Evolutionary conservation across 148 eudicot genomes (phyloP), one percentile per base, ranked within the genome.

Genomic region (Simmondsia chinensis): DNA sequence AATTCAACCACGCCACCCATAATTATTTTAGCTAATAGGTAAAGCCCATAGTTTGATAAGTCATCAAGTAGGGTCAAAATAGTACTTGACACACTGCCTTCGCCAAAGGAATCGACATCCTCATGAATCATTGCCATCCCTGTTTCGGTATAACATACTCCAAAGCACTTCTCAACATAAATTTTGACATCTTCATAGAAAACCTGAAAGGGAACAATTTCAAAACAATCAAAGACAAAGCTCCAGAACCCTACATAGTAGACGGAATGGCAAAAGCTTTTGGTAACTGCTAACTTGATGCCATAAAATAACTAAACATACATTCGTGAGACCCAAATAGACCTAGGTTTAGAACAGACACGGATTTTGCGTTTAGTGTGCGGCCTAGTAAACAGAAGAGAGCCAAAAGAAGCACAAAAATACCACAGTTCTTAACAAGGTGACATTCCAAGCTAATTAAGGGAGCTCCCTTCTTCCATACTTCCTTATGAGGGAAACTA

Each of bases 11-110:
- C 23, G 43, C 79, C 76, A 40, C 63, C 75, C 7, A 74, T 69
- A 32, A 83, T 48, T 28, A 77, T 33, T 63, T 59, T 68, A 11
- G 71, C 75, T 29, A 88, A 44, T 43, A 17, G 36, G 44, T 55
- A 70, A 38, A 88, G 72, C 49, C 89, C 89, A 20, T 51, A 52
- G 48, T 68, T 75, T 36, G 79, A 76, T 68, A 83, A 70, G 43
- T 74, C 68, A 57, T 83, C 79, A 32, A 88, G 70, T 63, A 70
- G 28, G 15, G 52, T 46, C 39, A 50, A 58, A 44, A 72, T 14
- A 13, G 60, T 48, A 39, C 49, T 71, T 22, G 65, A 38, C 18
- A 44, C 39, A 17, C 33, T 38, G 42, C 24, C 48, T 25, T 50
- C 41, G 36, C 46, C 48, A 54, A 49, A 41, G 39, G 22, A 38